Evolutionary conservation across 1,284 basidiomycete genomes (phyloP), one percentile per base, ranked within the genome.

Genomic region (Ceratobasidium sp.): DNA sequence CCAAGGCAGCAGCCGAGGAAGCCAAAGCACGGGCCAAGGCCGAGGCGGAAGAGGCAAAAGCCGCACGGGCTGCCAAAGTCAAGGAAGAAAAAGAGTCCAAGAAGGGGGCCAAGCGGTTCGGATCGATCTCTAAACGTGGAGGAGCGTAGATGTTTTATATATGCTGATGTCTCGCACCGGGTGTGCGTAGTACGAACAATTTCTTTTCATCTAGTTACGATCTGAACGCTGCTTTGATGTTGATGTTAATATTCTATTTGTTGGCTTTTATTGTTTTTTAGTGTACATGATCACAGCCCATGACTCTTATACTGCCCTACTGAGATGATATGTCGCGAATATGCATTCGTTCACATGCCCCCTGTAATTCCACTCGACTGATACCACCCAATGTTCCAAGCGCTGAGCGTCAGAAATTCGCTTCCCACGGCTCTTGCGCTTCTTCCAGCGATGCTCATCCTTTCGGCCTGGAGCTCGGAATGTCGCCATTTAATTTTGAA

Each of bases 1-100:
- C 62, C 15, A 60, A 60, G 42, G 57, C 57, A 32, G 62, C 62
- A 12, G 62, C 40, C 10, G 62, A 67, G 38, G 62, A 67, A 15
- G 62, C 62, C 4, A 67, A 67, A 31, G 49, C 38, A 17, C 62
- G 62, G 2, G 62, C 62, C 1, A 67, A 54, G 27, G 50, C 50
- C 15, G 62, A 67, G 22, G 49, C 62, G 4, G 52, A 54, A 35
- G 62, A 53, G 25, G 62, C 38, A 3, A 67, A 67, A 50, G 62
- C 62, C 31, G 55, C 55, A 10, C 15, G 38, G 20, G 38, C 62
- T 40, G 62, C 50, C 20, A 27, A 53, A 25, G 20, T 12, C 25
- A 27, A 53, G 50, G 50, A 29, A 20, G 50, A 53, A 32, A 53
- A 67, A 31, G 62, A 67, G 29, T 38, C 62, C 25, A 53, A 50